Evolutionary conservation across 305 asterid species (phyloP).

Genomic region (Striga hermonthica): DNA sequence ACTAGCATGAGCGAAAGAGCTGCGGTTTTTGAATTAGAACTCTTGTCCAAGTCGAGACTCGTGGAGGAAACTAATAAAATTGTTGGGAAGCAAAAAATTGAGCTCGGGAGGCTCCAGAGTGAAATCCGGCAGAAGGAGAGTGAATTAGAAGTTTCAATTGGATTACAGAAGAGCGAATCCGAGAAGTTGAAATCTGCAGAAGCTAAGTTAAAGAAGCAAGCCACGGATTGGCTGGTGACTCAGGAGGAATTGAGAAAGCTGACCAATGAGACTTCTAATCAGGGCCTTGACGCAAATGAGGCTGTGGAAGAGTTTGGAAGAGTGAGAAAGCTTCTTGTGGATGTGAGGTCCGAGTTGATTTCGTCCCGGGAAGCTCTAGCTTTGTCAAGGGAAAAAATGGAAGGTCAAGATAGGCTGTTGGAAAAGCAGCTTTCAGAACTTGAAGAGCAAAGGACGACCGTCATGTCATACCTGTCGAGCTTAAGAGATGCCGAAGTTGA

Average conservation of each 20-base stretch:
- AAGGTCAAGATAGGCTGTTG: constrained; percentile 56
- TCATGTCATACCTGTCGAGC: constrained; percentile 51
- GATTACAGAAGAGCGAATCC: constrained; percentile 45
- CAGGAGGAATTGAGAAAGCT: constrained; percentile 66
- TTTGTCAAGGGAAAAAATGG: constrained; percentile 52
- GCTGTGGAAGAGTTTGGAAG: constrained; percentile 59
- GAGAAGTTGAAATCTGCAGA: constrained; percentile 56
- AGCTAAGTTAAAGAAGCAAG: constrained; percentile 65
- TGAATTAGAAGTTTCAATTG: constrained; percentile 42
- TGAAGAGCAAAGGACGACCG: constrained; percentile 51
- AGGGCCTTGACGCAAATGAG: constrained; percentile 34
- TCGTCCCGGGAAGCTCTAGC: constrained; percentile 63
- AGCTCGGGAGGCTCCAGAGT: constrained; percentile 55
- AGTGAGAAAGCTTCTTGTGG: constrained; percentile 65
- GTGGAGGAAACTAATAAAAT: constrained; percentile 60
- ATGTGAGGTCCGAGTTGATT: constrained; percentile 66
- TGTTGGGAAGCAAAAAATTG: constrained; percentile 63
- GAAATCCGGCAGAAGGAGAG: constrained; percentile 59
- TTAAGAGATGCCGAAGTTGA: constrained; percentile 67
- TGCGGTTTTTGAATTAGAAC: constrained; percentile 51
- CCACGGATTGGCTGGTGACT: constrained; percentile 74
- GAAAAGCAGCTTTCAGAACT: constrained; percentile 58
- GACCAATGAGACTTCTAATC: constrained; percentile 34
- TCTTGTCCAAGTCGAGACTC: constrained; percentile 54
- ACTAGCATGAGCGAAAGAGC: constrained; percentile 57